Evolutionary conservation across 2,329 filamentous ascomycete genomes (phyloP), one percentile per base, ranked within the genome.

Genomic region (Didymella glomerata): DNA sequence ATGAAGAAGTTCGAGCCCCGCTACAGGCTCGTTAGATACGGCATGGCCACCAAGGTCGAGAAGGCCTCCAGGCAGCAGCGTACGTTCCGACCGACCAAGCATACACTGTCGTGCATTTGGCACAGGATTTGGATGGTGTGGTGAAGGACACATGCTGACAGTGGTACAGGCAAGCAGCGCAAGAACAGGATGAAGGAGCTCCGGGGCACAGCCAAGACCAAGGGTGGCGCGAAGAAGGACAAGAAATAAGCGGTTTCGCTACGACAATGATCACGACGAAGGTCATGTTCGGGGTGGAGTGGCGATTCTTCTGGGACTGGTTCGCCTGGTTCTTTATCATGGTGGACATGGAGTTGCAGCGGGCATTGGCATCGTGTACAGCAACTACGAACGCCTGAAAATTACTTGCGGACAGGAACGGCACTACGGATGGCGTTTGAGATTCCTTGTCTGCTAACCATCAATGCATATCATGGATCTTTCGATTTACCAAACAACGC

Each of bases 1-100:
- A 90, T 99, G 90, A 97, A 97, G 92, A 98, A 98, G 86, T 99
- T 98, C 84, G 95, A 99, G 89, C 95, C 95, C 77, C 90, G 90
- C 84, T 97, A 97, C 90, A 90, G 95, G 83, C 89, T 97, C 76
- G 88, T 99, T 82, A 89, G 95, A 75, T 92, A 97, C 80, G 95
- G 94, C 80, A 86, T 92, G 76, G 94, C 92, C 78, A 87, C 83
- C 82, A 98, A 98, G 92, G 87, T 92, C 82, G 95, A 99, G 91
- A 94, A 93, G 86, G 88, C 95, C 77, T 92, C 89, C 86, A 91
- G 95, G 89, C 95, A 99, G 86, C 95, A 99, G 85, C 93, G 95
- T 97, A 93, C 80, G 94, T 96, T 54, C 48, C 54, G 59, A 41
- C 18, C 57, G 30, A 41, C 28, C 34, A 54, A 41, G 46, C 55